Evolutionary conservation across 768 basidiomycete genomes (phyloP), one percentile per base, ranked within the genome.

Genomic region (Rossbeevera mucosa): DNA sequence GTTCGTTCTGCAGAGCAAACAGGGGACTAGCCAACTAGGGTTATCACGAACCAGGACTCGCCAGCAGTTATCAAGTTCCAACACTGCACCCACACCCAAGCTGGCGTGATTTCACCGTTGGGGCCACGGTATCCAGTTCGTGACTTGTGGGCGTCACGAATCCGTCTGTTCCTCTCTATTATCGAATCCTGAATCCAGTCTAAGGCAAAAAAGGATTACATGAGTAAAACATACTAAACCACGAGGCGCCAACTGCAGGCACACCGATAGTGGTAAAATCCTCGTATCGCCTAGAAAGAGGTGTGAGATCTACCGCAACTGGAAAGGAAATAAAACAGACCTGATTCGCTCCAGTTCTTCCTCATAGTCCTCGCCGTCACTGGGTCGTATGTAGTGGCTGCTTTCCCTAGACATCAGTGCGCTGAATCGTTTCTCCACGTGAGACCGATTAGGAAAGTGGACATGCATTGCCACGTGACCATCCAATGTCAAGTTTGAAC

Each of bases 121-220:
- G 81, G 74, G 42, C 77, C 75, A 58, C 77, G 73, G 57, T 77
- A 72, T 11, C 75, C 63, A 21, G 74, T 74, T 45, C 75, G 76
- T 47, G 67, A 55, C 54, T 56, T 61, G 48, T 59, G 58, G n/a
- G 79, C 74, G 58, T 79, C 77, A 53, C 83, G 79, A 60, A 88
- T 74, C 21, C 91, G 84, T 59, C 89, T 76, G 56, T 86, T 88
- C 24, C 93, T 80, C 65, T 98, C 95, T 28, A 90, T 78, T 40
- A 94, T 82, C 3, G 93, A 91, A 72, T 98, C 95, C 63, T 96
- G 90, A 44, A 98, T 89, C 95, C 95, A 98, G 67, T 98, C 95
- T 96, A 60, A 30, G 49, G 30, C 30, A 6, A 21, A 29, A 51
- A 5, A 4, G 2, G 11, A 44, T 54, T 54, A 50, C 44, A 57